Conservation (phyloP, 2,329 filamentous ascomycete species). For the Penicillium sp. region DNA sequence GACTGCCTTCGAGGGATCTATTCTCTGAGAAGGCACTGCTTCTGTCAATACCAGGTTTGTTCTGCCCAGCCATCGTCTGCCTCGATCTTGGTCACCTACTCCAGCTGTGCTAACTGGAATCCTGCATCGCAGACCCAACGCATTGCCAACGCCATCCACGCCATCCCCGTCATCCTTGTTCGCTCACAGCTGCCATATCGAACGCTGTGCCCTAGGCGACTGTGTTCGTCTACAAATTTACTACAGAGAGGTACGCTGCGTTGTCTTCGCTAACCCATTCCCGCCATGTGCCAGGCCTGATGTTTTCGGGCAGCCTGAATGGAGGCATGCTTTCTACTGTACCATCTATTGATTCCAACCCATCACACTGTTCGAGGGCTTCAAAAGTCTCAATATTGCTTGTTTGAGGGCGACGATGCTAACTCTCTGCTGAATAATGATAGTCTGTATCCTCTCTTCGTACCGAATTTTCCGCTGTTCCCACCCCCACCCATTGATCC, state of each 20-base stretch:
- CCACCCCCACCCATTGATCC: conserved; percentile 29
- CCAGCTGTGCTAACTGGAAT: conserved; percentile 30
- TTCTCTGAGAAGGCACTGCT: not conserved
- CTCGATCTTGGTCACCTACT: conserved; percentile 11
- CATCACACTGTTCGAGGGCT: not conserved
- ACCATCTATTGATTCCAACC: not conserved
- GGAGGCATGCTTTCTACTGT: not conserved
- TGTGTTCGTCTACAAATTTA: conserved; percentile 21
- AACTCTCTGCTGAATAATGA: not conserved
- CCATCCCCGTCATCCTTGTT: conserved; percentile 20
- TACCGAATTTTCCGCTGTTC: conserved; percentile 28
- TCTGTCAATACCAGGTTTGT: not conserved
- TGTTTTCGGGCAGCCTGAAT: not conserved
- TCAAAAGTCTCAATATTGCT: not conserved
- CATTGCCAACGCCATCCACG: conserved; percentile 31
- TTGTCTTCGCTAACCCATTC: conserved; percentile 30
- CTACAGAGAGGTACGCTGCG: conserved; percentile 30
- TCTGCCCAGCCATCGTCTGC: conserved; percentile 16
- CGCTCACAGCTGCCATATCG: conserved; percentile 18
- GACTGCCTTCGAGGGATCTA: not conserved
- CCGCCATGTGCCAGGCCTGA: conserved; percentile 22
- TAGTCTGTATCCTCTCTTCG: conserved; percentile 6
- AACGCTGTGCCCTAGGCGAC: conserved; percentile 26
- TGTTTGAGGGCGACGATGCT: not conserved
- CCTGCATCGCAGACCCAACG: conserved; percentile 23